A percentile compares a stretch with the other conserved stretches of the same genome.
Conservation (phyloP, 1,284 basidiomycete genomes). For the Ganoderma boninense region DNA sequence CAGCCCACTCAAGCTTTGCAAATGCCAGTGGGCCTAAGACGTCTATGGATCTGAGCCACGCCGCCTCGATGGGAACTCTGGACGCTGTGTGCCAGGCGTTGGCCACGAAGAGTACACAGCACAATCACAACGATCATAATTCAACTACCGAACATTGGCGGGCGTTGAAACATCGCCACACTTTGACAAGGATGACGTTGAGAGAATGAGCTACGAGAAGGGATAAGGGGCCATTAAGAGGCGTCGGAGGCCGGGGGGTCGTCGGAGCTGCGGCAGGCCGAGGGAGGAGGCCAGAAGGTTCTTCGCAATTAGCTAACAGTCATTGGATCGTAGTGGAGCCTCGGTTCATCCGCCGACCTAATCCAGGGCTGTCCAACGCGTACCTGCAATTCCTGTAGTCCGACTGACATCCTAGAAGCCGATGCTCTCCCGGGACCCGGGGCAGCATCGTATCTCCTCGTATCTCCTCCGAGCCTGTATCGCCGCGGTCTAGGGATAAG, state of each 20-base stretch:
- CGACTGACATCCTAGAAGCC: background rate
- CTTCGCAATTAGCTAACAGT: background rate
- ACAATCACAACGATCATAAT: background rate
- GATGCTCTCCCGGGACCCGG: background rate
- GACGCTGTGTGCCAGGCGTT: background rate
- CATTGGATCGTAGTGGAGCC: background rate
- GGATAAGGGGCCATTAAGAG: background rate
- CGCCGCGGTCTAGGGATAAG: background rate
- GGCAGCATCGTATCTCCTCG: background rate
- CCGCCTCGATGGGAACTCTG: background rate
- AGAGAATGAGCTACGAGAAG: background rate
- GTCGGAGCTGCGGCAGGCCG: background rate
- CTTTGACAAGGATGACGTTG: background rate
- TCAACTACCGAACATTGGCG: background rate
- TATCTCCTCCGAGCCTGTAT: background rate
- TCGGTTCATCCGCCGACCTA: background rate
- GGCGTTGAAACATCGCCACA: background rate
- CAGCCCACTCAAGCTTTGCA: background rate
- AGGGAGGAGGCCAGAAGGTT: background rate
- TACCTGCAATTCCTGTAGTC: background rate
- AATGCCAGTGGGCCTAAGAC: background rate
- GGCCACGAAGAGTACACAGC: background rate
- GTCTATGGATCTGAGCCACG: background rate
- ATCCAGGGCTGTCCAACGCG: background rate
- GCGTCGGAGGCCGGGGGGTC: background rate